Evolutionary conservation across 1,284 basidiomycete species (phyloP), one percentile per base, ranked within the genome.

Genomic region (Apiotrichum sp.): DNA sequence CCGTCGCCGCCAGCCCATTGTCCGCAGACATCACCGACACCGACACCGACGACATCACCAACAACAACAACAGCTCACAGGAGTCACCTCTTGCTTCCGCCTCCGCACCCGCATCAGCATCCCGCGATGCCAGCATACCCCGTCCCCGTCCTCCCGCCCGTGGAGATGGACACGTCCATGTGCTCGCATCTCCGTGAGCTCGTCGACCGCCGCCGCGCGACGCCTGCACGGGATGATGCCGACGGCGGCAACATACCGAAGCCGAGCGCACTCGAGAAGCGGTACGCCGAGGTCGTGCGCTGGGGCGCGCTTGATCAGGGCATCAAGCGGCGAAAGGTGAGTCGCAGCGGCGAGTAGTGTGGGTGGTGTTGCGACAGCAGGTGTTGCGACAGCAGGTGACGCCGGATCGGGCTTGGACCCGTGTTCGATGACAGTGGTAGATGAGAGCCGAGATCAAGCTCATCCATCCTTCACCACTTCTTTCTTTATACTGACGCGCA

Each of bases 241-340:
- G 50, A n/a, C 38, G 2, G 34, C 33, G 2, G 33, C 52, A 46
- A 33, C 53, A 36, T 16, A 36, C 33, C 45, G 2, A 33, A 33
- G 45, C 47, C 36, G 4, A 38, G 38, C 35, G 40, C 53, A 1
- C 46, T 58, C 11, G 60, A 61, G 58, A 55, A 62, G 41, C 56
- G 68, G 14, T 74, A 65, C 44, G 59, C 57, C 3, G 52, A 65
- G 11, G 64, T 68, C 22, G 66, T 73, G 16, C 59, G 62, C 36
- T 71, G 69, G 68, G 71, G 69, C 13, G 65, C 68, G 11, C 58
- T 60, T 9, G 51, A 54, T 22, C 62, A 73, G 49, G 69, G 71
- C 5, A 54, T 55, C 10, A 73, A 73, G 55, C 62, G 68, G 10
- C 52, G 68, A 16, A 71, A 69, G 62, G 71, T 71, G 53, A 60